Base-by-base conservation (phyloP, 1,284 basidiomycete genomes). In the Ganoderma lucidum region DNA sequence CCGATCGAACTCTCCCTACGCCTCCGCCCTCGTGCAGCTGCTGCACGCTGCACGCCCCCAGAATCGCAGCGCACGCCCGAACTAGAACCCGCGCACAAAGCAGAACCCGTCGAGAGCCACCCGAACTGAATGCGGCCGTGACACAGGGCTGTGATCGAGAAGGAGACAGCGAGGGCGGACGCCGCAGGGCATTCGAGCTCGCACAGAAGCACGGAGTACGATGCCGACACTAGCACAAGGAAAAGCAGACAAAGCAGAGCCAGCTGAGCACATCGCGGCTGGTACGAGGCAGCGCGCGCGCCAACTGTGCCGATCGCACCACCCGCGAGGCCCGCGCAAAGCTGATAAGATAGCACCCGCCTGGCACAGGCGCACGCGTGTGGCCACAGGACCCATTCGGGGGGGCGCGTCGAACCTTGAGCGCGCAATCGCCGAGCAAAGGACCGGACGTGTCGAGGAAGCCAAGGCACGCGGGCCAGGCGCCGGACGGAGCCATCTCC, bases 341-440 rank as follows among this genome's bases (percentile, higher is more conserved):
- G 44, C 8, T 69, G 69, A 72, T 72, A 67, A 72, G 67, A 72
- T 72, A 67, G 65, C 71, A 44, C 35, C 63, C 61, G 55, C 37
- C 17, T 10, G n/a, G 41, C 51, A 53, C 48, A 62, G 42, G 53
- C 30, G 56, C 63, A 17, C 15, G 68, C 64, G 71, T 67, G 67
- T 64, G 66, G 32, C 45, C 66, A 32, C 61, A 58, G 37, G 39
- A 44, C 61, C 53, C 55, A 48, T 66, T 56, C 48, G 30, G 64
- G 69, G 35, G 67, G 23, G 17, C 17, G 3, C 8, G 4, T 35
- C 35, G 35, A 35, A 35, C 60, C 66, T 56, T 66, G 37, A 62
- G 62, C 62, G 56, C 55, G 58, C 63, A 60, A 28, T 64, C 39
- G 71, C 66, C 61, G 60, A 32, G n/a, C 23, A n/a, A 51, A 58